A percentile compares a stretch with the other conserved stretches of the same genome.
Evolutionary conservation across 768 basidiomycete species (phyloP).

Genomic region (Roridomyces roridus): DNA sequence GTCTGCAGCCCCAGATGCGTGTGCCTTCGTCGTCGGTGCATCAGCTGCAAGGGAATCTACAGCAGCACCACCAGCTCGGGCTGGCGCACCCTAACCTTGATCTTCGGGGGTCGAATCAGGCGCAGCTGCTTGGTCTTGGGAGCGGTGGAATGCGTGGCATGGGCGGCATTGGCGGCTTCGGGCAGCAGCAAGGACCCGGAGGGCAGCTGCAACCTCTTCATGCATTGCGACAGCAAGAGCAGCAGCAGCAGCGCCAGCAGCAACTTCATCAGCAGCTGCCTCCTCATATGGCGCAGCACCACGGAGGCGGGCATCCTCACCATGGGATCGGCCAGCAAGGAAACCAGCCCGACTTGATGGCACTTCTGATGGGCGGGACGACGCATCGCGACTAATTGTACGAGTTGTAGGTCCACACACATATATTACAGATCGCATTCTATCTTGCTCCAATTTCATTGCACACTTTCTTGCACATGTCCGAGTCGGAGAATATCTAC

Average conservation of each 20-base stretch:
- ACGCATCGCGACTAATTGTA: slow-evolving; percentile 58
- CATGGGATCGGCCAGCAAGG: slow-evolving; percentile 56
- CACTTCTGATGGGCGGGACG: slow-evolving; percentile 76
- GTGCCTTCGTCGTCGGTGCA: slow-evolving; percentile 53
- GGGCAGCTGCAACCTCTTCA: slow-evolving; percentile 51
- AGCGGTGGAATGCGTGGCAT: slow-evolving; percentile 53
- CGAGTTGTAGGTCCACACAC: slow-evolving; percentile 16
- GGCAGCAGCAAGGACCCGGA: slow-evolving; percentile 51
- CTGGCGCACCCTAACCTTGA: slow-evolving; percentile 65
- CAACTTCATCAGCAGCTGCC: slow-evolving; percentile 62
- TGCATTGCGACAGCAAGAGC: slow-evolving; percentile 51
- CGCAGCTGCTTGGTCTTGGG: slow-evolving; percentile 56
- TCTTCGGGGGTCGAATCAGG: slow-evolving; percentile 56
- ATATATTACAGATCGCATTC: not conserved
- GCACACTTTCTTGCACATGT: not conserved
- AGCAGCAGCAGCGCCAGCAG: slow-evolving; percentile 40
- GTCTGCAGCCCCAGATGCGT: slow-evolving; percentile 52
- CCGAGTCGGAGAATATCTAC: too few relatives aligned
- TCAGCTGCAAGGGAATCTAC: slow-evolving; percentile 54
- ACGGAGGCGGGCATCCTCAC: slow-evolving; percentile 53
- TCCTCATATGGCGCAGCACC: slow-evolving; percentile 56
- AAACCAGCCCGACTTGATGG: slow-evolving; percentile 79
- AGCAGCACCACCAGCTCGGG: slow-evolving; percentile 56
- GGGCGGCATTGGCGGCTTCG: slow-evolving; percentile 50
- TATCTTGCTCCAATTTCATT: slow-evolving; percentile 14